A percentile compares a stretch with the other conserved stretches of the same genome.
These are phyloP conservation scores for Aquilaria agallochum DNA, from an alignment of 441 rosid genomes.

Conservation along the genomic window DNA sequence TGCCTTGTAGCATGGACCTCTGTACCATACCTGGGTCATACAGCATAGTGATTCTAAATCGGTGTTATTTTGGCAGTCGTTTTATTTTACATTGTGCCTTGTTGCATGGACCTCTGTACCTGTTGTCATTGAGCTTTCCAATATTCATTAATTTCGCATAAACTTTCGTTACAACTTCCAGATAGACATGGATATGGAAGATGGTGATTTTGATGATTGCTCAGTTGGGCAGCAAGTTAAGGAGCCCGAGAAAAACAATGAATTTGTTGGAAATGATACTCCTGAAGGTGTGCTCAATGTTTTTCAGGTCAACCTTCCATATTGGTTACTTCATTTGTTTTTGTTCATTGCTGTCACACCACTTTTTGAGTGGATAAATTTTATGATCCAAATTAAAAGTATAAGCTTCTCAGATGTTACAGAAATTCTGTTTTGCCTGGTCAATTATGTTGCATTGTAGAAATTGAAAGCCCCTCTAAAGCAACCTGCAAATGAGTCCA, in stretches of 20 bases:
- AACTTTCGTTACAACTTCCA: constrained; percentile 21
- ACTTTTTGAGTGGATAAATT: too few species aligned
- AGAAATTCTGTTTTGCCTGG: too few species aligned
- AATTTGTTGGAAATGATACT: constrained; percentile 25
- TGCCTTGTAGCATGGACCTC: background rate
- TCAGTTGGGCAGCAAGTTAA: constrained; percentile 35
- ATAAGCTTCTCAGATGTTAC: too few species aligned
- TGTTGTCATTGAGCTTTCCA: too few species aligned
- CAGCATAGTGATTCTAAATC: background rate
- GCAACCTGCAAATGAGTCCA: too few species aligned
- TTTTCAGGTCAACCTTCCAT: background rate
- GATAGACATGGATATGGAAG: constrained; percentile 98
- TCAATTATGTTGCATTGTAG: too few species aligned
- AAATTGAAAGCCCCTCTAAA: too few species aligned
- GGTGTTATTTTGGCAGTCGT: background rate
- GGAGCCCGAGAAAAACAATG: constrained; percentile 30
- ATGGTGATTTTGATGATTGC: constrained; percentile 42
- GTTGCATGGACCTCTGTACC: background rate
- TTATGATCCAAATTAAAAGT: too few species aligned
- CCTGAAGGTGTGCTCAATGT: constrained; percentile 41
- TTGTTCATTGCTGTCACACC: background rate
- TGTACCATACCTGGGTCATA: too few species aligned
- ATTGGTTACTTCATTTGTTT: background rate
- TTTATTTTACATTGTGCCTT: background rate
- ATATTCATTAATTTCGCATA: background rate